phyloP scores from a whole-genome alignment of 2,329 filamentous ascomycete species.

The Bipolaris zeicola region DNA sequence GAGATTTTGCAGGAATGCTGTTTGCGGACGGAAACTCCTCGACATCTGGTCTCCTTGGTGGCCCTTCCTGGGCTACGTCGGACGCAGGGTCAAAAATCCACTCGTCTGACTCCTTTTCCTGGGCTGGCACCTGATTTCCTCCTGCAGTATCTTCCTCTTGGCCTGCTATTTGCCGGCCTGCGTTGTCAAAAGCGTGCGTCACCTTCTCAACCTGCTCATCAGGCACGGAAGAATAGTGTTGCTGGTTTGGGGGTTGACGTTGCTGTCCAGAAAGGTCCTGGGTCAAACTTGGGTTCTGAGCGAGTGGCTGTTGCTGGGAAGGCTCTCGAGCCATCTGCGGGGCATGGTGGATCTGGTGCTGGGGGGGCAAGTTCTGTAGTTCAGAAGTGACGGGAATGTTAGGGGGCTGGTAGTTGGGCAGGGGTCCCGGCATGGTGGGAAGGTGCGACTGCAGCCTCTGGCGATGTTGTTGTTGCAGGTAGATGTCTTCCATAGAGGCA shows the following conservation, averaged over 20 bases:
- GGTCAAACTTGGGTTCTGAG: constrained; percentile 43
- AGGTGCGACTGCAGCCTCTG: constrained; percentile 57
- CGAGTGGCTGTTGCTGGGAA: constrained; percentile 48
- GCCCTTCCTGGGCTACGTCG: constrained; percentile 60
- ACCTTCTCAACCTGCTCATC: constrained; percentile 65
- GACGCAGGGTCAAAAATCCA: constrained; percentile 88
- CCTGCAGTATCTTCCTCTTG: constrained; percentile 50
- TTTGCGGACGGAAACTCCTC: constrained; percentile 85
- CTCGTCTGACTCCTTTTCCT: constrained; percentile 65
- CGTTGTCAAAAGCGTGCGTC: constrained; percentile 64
- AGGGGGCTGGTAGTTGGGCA: constrained; percentile 68
- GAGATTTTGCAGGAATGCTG: constrained; percentile 79
- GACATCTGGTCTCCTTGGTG: constrained; percentile 74
- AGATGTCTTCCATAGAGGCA: constrained; percentile 64
- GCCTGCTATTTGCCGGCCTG: constrained; percentile 58
- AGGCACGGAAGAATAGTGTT: constrained; percentile 49
- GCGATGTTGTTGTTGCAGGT: constrained; percentile 63
- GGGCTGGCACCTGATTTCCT: constrained; percentile 48
- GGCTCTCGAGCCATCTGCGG: constrained; percentile 54
- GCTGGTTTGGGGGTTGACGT: constrained; percentile 34
- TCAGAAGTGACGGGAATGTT: constrained; percentile 51
- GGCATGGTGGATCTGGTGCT: constrained; percentile 48
- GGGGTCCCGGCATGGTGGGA: constrained; percentile 43
- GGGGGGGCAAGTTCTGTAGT: constrained; percentile 48
- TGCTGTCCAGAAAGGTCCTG: constrained; percentile 49